Conservation (phyloP, 345 rosid species). For the Punica granatum region DNA sequence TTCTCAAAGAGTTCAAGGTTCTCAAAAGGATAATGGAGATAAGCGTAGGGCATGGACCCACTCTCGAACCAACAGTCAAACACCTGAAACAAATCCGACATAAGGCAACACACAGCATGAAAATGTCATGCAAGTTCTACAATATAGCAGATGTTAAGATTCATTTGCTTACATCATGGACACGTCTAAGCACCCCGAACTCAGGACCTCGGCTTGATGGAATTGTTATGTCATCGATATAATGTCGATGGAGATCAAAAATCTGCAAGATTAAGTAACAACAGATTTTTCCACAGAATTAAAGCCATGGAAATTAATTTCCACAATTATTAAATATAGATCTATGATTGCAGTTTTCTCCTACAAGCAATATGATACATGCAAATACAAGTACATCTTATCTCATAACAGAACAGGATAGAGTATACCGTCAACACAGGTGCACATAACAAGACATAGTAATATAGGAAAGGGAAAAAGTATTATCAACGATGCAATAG, state of each 20-base stretch:
- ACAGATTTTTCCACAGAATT: neutral
- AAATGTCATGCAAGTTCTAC: neutral
- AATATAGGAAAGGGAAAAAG: too few species aligned
- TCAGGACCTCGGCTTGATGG: conserved; percentile 74
- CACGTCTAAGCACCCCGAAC: conserved; percentile 80
- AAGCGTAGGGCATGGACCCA: conserved; percentile 99
- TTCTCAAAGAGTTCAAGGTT: conserved; percentile 79
- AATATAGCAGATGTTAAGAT: neutral
- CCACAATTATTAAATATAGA: neutral
- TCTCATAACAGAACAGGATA: neutral
- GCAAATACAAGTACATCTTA: neutral
- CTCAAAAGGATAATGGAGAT: conserved; percentile 98
- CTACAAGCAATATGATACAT: neutral
- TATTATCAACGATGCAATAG: neutral
- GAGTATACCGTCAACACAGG: neutral
- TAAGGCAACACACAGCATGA: neutral
- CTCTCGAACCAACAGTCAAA: conserved; percentile 99
- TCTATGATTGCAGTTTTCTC: neutral
- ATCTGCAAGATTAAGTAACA: conserved; percentile 35
- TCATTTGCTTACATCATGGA: conserved; percentile 65
- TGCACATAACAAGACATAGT: too few species aligned
- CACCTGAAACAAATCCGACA: conserved; percentile 43
- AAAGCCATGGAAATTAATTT: neutral
- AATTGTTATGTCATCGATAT: conserved; percentile 85
- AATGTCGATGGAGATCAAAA: conserved; percentile 87